phyloP scores from a whole-genome alignment of 139 green algal genomes.

The Coelastrella sp. region DNA sequence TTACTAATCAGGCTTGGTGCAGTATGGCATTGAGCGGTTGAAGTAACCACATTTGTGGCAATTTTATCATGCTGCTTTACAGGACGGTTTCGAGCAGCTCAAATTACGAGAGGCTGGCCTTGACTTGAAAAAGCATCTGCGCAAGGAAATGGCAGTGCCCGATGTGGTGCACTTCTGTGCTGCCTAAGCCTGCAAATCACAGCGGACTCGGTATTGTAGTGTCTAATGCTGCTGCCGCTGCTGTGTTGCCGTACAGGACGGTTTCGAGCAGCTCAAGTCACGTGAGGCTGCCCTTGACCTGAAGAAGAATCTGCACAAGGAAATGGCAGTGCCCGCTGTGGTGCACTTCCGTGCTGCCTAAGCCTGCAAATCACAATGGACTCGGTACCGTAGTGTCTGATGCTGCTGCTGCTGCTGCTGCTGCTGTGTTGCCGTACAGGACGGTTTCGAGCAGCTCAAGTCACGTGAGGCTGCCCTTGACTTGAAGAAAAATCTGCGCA shows the following conservation, averaged over 20 bases:
- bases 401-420: too few relatives aligned
- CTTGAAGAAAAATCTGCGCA: slow-evolving; percentile 56
- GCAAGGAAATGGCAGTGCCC: slow-evolving; percentile 69
- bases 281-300: slow-evolving; percentile 63
- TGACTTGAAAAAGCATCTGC: slow-evolving; percentile 62
- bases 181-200: too few relatives aligned
- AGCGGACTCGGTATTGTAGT: too few relatives aligned
- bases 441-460: neutral
- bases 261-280: neutral
- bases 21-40: too few relatives aligned
- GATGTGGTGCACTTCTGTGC: slow-evolving; percentile 82
- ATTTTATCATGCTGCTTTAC: too few relatives aligned
- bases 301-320: slow-evolving; percentile 55
- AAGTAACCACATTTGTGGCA: too few relatives aligned
- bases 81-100: neutral
- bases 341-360: too few relatives aligned
- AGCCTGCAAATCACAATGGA: too few relatives aligned
- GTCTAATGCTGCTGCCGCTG: too few relatives aligned
- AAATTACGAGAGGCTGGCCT: slow-evolving; percentile 47
- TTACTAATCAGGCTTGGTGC: too few relatives aligned
- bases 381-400: too few relatives aligned
- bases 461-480: slow-evolving; percentile 59
- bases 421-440: neutral
- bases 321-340: slow-evolving; percentile 72
- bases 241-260: neutral